Conservation (phyloP, 2,329 filamentous ascomycete species). For the Aspergillus sp. region DNA sequence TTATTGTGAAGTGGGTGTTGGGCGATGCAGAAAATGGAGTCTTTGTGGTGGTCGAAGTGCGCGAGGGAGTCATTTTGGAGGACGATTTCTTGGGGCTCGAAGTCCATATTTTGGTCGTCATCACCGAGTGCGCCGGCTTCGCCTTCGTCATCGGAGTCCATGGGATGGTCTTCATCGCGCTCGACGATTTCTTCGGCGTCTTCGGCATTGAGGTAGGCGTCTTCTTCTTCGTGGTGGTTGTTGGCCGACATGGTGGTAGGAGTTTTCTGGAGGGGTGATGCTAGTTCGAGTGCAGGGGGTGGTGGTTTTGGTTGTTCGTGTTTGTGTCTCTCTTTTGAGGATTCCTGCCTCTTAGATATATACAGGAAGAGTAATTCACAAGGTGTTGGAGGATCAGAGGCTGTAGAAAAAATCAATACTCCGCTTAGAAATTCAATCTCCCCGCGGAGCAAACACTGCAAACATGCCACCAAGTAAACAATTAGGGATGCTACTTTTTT, state of each 20-base stretch:
- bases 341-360: neutral
- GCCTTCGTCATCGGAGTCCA: slow-evolving; percentile 66
- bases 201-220: slow-evolving; percentile 66
- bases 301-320: neutral
- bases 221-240: slow-evolving; percentile 49
- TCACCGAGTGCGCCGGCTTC: neutral
- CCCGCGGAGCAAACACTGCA: slow-evolving; percentile 20
- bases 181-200: slow-evolving; percentile 73
- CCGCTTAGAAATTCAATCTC: slow-evolving; percentile 25
- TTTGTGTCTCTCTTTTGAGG: neutral
- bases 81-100: slow-evolving; percentile 58
- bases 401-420: slow-evolving; percentile 3
- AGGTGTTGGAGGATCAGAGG: neutral
- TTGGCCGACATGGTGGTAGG: slow-evolving; percentile 25
- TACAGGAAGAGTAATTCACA: neutral
- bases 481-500: neutral
- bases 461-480: slow-evolving; percentile 9
- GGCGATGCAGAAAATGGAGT: slow-evolving; percentile 91
- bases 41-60: slow-evolving; percentile 83
- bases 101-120: slow-evolving; percentile 46
- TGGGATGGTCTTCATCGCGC: slow-evolving; percentile 61
- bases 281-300: neutral
- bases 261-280: neutral
- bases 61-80: slow-evolving; percentile 88
- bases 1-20: slow-evolving; percentile 75